Evolutionary conservation across 768 basidiomycete species (phyloP).

Genomic region (Podaxis sp.): DNA sequence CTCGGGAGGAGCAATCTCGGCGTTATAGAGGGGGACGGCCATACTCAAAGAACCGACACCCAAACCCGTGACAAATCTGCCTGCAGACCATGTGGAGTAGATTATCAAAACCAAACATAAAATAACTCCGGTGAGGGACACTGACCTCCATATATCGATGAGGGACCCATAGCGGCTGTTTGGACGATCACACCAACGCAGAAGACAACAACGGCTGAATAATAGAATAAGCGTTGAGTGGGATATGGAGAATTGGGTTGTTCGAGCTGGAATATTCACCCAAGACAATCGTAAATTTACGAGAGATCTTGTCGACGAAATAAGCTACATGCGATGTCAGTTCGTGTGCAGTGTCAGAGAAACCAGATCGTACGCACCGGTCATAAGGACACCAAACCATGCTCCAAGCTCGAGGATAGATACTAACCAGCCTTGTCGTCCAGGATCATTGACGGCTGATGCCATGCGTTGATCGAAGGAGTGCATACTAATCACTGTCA

Average conservation of each 20-base stretch:
- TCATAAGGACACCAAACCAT: conserved; percentile 70
- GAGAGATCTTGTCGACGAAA: conserved; percentile 66
- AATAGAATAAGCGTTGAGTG: not conserved
- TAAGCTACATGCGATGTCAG: conserved; percentile 30
- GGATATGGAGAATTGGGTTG: not conserved
- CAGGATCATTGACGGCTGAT: conserved; percentile 44
- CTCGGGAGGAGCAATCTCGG: conserved; percentile 70
- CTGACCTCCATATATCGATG: conserved; percentile 62
- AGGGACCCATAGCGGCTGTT: conserved; percentile 48
- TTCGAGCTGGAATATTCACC: conserved; percentile 26
- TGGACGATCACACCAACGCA: conserved; percentile 74
- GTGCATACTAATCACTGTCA: conserved; percentile 33
- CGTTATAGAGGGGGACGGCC: conserved; percentile 80
- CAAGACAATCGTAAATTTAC: conserved; percentile 67
- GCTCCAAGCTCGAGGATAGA: conserved; percentile 73
- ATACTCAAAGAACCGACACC: conserved; percentile 80
- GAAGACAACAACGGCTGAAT: conserved; percentile 52
- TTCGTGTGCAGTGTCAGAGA: not conserved
- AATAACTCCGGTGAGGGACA: not conserved
- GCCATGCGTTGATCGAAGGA: conserved; percentile 54
- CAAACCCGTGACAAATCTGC: conserved; percentile 75
- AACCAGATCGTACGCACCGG: conserved; percentile 33
- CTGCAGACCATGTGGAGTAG: conserved; percentile 16
- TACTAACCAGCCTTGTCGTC: conserved; percentile 67
- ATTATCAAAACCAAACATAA: not conserved